Evolutionary conservation across 768 basidiomycete genomes (phyloP).

Genomic region (Suillus alpinus): DNA sequence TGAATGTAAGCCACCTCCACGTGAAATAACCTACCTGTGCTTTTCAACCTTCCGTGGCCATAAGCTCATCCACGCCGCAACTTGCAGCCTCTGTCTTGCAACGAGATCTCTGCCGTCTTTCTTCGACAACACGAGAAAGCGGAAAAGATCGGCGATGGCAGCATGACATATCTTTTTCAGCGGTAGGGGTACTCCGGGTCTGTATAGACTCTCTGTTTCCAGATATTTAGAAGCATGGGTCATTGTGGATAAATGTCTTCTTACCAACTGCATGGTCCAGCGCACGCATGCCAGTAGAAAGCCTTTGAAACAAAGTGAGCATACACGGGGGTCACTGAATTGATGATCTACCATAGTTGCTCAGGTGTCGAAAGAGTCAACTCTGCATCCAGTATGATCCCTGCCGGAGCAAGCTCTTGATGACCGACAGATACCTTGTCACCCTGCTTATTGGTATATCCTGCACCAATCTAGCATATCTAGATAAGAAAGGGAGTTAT

Average conservation of each 20-base stretch:
- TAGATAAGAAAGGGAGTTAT: not conserved
- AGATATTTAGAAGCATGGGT: not conserved
- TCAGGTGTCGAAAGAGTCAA: conserved; percentile 72
- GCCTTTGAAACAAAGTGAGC: conserved; percentile 37
- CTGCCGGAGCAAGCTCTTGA: conserved; percentile 61
- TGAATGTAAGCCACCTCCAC: not conserved
- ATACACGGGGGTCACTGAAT: conserved; percentile 8
- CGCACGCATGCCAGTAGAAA: conserved; percentile 77
- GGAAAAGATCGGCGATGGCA: conserved; percentile 71
- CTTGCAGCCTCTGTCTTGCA: conserved; percentile 63
- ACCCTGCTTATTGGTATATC: conserved; percentile 69
- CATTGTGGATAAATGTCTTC: conserved; percentile 15
- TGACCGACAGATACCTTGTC: conserved; percentile 55
- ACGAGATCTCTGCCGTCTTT: conserved; percentile 53
- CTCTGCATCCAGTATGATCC: conserved; percentile 76
- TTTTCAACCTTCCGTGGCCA: conserved; percentile 63
- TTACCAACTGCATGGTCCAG: conserved; percentile 76
- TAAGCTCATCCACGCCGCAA: conserved; percentile 80
- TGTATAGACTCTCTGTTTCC: conserved; percentile 53
- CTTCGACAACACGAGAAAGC: conserved; percentile 65
- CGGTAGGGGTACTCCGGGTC: conserved; percentile 52
- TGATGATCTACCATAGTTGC: conserved; percentile 56
- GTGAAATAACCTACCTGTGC: conserved; percentile 42
- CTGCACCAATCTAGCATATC: conserved; percentile 52
- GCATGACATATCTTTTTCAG: conserved; percentile 63